Percentiles rank a stretch among this genome's conserved stretches.
These are phyloP conservation scores for Phytomonas sp. DNA, from an alignment of 208 protist genomes.

Conservation along the genomic window DNA sequence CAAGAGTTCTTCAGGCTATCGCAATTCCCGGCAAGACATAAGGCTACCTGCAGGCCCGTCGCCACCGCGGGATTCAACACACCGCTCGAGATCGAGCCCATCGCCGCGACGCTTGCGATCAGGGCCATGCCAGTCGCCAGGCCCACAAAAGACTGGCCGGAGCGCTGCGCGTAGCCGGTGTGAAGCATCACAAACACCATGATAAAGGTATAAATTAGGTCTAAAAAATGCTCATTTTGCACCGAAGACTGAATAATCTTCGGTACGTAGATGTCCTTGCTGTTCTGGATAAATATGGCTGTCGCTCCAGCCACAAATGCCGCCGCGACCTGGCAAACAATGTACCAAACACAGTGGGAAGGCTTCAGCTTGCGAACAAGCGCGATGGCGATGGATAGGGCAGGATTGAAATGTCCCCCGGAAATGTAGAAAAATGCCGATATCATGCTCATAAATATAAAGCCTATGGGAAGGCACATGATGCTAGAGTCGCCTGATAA, in stretches of 20 bases:
- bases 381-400: conserved; percentile 69
- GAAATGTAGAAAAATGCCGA: conserved; percentile 81
- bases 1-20: conserved; percentile 58
- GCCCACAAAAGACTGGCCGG: conserved; percentile 70
- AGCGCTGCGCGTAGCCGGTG: conserved; percentile 58
- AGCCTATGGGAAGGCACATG: conserved; percentile 65
- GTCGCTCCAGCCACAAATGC: conserved; percentile 55
- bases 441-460: conserved; percentile 79
- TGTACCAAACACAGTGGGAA: conserved; percentile 39
- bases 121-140: conserved; percentile 80
- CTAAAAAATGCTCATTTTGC: conserved; percentile 61
- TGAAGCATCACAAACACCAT: conserved; percentile 69
- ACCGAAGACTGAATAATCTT: conserved; percentile 44
- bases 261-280: conserved; percentile 63
- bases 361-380: conserved; percentile 50
- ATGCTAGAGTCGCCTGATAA: conserved; percentile 55
- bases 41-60: conserved; percentile 66
- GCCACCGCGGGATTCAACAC: conserved; percentile 80
- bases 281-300: conserved; percentile 70
- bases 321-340: conserved; percentile 58
- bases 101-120: conserved; percentile 49
- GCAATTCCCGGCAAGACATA: conserved; percentile 64
- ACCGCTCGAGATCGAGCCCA: conserved; percentile 60
- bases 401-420: conserved; percentile 78
- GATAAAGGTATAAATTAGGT: conserved; percentile 81